A percentile compares a stretch with the other conserved stretches of the same genome.
Conservation (phyloP, 1,284 basidiomycete genomes). For the Pyrrhoderma noxium region DNA sequence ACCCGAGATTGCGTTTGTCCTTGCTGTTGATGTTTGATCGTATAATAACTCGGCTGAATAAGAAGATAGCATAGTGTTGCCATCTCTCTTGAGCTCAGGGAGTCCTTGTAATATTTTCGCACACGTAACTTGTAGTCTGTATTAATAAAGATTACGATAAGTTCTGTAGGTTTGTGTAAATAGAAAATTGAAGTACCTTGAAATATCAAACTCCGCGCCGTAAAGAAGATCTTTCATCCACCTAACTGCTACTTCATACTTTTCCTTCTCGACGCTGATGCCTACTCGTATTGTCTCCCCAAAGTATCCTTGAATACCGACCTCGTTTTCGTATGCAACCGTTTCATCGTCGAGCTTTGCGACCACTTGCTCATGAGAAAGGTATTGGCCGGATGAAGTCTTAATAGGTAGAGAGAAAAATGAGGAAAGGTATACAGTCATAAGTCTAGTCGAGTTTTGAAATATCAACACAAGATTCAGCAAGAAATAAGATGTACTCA, state of each 20-base stretch:
- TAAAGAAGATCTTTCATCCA: slow-evolving; percentile 93
- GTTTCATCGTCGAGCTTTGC: slow-evolving; percentile 89
- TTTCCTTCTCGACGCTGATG: slow-evolving; percentile 77
- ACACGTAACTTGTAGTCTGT: slow-evolving; percentile 75
- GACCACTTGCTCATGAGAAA: slow-evolving; percentile 88
- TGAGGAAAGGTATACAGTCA: slow-evolving; percentile 77
- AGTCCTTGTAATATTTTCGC: slow-evolving; percentile 89
- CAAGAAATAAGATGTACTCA: slow-evolving; percentile 33
- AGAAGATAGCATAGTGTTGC: slow-evolving; percentile 72
- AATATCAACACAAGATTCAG: slow-evolving; percentile 11
- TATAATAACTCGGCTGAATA: slow-evolving; percentile 67
- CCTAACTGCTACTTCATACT: slow-evolving; percentile 77
- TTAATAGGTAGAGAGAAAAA: slow-evolving; percentile 89
- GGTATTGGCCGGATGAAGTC: slow-evolving; percentile 57
- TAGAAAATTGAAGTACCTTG: slow-evolving; percentile 47
- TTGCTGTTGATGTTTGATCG: slow-evolving; percentile 66
- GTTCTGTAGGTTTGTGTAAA: neutral
- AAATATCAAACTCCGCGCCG: slow-evolving; percentile 74
- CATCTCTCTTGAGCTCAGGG: slow-evolving; percentile 92
- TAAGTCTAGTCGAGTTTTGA: slow-evolving; percentile 53
- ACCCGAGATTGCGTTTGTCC: slow-evolving; percentile 64
- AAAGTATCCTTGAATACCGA: slow-evolving; percentile 69
- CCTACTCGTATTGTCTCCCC: slow-evolving; percentile 71
- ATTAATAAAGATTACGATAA: neutral
- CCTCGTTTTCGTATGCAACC: slow-evolving; percentile 74